Base-by-base conservation (phyloP, 2,329 filamentous ascomycete genomes). In the Cladosporium sp. region DNA sequence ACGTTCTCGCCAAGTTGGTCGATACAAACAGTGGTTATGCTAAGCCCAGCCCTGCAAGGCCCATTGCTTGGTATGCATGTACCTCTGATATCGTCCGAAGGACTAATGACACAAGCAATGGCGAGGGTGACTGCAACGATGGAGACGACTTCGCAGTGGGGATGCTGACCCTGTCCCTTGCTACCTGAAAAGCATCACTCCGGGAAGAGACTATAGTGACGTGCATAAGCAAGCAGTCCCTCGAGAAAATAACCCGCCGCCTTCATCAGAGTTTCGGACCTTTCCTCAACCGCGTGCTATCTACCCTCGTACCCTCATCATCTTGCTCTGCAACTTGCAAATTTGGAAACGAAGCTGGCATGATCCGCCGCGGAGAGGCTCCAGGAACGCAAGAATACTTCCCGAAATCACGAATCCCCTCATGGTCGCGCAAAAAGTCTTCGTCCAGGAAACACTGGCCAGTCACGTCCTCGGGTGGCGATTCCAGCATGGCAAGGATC, bases 381-480 rank as follows among this genome's bases (percentile, higher is more conserved):
- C 89, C 90, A 0, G 84, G 80, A 0, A 93, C 82, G n/a, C 94
- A 76, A 37, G 83, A 86, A 75, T 96, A 96, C 72, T 87, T 85
- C 0, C 83, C 83, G 71, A 96, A 95, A 74, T 96, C 91, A 0
- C 78, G 82, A 3, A 93, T 81, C 1, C 88, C 88, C 23, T 79
- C 82, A 66, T 88, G 82, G 7, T 84, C 81, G 21, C 90, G 82
- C 33, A 96, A 80, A 69, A 93, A 95, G 74, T 96, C 92, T 75
- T 96, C 92, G 72, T 96, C 92, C 1, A 93, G 84, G 66, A 89
- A 83, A 5, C 94, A 79, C 52, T 86, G 78, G 0, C 92, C 92
- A 74, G 92, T 96, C 26, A 95, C 88, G 5, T 78, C 76, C 0
- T 79, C 68, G 0, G 86, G 78, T 0, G 89, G 86, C 0, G 89